Conservation (phyloP, 2,329 filamentous ascomycete genomes). For the Colletotrichum echinochloae region DNA sequence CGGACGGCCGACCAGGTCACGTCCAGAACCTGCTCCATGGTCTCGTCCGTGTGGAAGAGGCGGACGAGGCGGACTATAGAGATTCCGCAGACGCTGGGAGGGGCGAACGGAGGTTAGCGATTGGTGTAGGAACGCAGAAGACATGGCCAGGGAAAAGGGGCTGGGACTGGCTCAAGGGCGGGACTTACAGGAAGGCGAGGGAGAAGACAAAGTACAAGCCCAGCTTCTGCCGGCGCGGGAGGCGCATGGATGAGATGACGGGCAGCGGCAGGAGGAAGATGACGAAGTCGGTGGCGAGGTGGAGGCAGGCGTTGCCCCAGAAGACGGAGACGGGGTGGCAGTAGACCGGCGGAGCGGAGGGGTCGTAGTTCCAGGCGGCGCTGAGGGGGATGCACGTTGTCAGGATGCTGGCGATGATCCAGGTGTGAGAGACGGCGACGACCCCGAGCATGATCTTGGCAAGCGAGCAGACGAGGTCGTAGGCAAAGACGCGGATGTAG, state of each 20-base stretch:
- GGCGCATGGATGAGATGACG: slow-evolving; percentile 57
- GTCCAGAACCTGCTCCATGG: slow-evolving; percentile 41
- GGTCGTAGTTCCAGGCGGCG: slow-evolving; percentile 40
- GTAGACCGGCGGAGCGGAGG: slow-evolving; percentile 11
- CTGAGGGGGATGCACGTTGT: slow-evolving; percentile 43
- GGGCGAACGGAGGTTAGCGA: slow-evolving; percentile 6
- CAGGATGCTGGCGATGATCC: slow-evolving; percentile 43
- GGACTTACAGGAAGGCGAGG: slow-evolving; percentile 52
- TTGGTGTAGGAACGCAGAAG: not conserved
- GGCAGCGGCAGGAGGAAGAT: slow-evolving; percentile 54
- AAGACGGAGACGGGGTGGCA: slow-evolving; percentile 42
- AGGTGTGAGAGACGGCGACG: slow-evolving; percentile 42
- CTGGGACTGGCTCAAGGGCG: slow-evolving; percentile 14
- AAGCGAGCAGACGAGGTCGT: slow-evolving; percentile 44
- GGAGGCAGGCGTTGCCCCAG: slow-evolving; percentile 45
- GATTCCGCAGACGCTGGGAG: slow-evolving; percentile 51
- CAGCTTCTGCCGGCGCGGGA: slow-evolving; percentile 56
- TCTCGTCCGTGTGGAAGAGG: slow-evolving; percentile 43
- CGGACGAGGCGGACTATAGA: slow-evolving; percentile 49
- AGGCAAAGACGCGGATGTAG: slow-evolving; percentile 45
- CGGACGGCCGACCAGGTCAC: slow-evolving; percentile 46
- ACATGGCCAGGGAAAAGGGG: not conserved
- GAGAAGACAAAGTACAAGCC: slow-evolving; percentile 54
- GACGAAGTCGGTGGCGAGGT: slow-evolving; percentile 45
- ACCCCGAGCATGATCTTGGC: slow-evolving; percentile 41